Conservation (phyloP, 768 basidiomycete species). For the Suillus americanus region DNA sequence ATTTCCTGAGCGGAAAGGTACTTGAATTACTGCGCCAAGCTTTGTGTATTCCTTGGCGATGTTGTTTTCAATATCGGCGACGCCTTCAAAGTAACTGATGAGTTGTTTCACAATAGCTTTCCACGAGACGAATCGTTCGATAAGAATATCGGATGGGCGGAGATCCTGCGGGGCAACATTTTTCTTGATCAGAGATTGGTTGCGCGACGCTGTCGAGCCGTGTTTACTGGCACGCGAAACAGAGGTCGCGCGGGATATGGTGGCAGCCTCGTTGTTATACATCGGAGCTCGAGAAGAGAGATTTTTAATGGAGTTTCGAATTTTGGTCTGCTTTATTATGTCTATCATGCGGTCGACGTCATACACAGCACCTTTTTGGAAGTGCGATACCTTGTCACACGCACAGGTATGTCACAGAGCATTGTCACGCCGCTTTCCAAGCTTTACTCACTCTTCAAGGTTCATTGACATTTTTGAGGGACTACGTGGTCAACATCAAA, state of each 20-base stretch:
- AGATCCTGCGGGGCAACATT: conserved; percentile 89
- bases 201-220: conserved; percentile 73
- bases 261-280: conserved; percentile 46
- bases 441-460: conserved; percentile 5
- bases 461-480: conserved; percentile 9
- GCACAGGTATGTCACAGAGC: conserved; percentile 16
- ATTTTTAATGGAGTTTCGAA: background rate
- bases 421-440: conserved; percentile 2
- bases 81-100: conserved; percentile 84
- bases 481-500: conserved; percentile 24
- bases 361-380: background rate
- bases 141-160: conserved; percentile 91
- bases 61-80: conserved; percentile 92
- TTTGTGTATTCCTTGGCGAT: conserved; percentile 91
- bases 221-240: conserved; percentile 62
- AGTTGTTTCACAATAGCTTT: conserved; percentile 97
- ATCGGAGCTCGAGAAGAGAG: conserved; percentile 10
- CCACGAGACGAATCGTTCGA: conserved; percentile 93
- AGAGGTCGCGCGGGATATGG: conserved; percentile 70
- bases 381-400: conserved; percentile 29
- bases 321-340: background rate
- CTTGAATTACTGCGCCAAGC: conserved; percentile 93
- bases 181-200: conserved; percentile 91
- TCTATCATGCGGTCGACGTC: conserved; percentile 2
- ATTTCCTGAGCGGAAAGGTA: conserved; percentile 92